These are phyloP conservation scores for Cyclospora cayetanensis DNA, from an alignment of 169 alveolate species.

Conservation along the genomic window DNA sequence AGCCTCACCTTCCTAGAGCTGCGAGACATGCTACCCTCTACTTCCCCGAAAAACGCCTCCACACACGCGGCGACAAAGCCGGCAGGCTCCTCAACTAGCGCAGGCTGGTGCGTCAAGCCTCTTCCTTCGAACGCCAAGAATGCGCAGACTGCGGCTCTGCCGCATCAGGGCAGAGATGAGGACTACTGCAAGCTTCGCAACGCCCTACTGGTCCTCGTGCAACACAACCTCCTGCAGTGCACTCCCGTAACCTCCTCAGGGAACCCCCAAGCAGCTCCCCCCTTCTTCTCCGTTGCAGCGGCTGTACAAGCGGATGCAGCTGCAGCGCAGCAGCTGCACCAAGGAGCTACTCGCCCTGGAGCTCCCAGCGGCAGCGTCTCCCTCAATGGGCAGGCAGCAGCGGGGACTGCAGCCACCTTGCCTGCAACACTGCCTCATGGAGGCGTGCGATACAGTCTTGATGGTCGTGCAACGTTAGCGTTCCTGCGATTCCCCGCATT, in stretches of 20 bases:
- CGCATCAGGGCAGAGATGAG: background rate
- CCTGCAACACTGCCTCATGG: conserved; percentile 30
- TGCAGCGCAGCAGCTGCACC: background rate
- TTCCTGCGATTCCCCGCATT: conserved; percentile 48
- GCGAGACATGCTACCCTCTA: conserved; percentile 32
- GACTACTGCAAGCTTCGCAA: conserved; percentile 27
- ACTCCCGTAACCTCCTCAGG: background rate
- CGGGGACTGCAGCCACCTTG: background rate
- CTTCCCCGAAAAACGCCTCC: background rate
- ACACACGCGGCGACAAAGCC: background rate
- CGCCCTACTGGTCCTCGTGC: conserved; percentile 61
- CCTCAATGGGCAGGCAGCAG: background rate
- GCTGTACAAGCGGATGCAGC: conserved; percentile 20
- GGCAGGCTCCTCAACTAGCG: background rate
- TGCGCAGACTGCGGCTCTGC: background rate
- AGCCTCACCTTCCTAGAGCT: conserved; percentile 58
- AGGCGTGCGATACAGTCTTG: conserved; percentile 41
- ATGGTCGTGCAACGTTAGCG: conserved; percentile 20
- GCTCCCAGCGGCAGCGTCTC: background rate
- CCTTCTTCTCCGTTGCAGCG: background rate
- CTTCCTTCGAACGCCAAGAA: background rate
- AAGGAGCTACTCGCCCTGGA: background rate
- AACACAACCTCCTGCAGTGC: conserved; percentile 43
- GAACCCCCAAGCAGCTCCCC: background rate
- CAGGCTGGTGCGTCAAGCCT: too few relatives aligned